Conservation (phyloP, 2,329 filamentous ascomycete genomes). For the Leptodontidium sp. region DNA sequence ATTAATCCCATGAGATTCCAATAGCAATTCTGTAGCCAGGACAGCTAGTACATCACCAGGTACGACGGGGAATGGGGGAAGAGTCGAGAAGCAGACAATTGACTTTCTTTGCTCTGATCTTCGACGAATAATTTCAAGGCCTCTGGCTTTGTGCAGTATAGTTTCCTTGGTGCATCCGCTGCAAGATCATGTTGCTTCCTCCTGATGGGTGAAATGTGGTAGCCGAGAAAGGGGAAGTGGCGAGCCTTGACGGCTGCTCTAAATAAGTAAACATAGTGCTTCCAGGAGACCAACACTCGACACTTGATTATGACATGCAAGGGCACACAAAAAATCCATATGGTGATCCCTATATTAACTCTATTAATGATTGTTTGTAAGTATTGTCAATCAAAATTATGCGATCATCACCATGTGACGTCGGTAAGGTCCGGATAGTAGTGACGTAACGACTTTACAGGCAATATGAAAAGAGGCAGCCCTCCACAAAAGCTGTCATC, state of each 20-base stretch:
- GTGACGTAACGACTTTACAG: slow-evolving; percentile 19
- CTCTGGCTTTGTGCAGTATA: too few species aligned
- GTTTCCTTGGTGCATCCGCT: not conserved
- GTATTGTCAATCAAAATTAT: slow-evolving; percentile 8
- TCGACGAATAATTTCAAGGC: too few species aligned
- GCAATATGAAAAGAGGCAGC: slow-evolving; percentile 7
- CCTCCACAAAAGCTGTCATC: not conserved
- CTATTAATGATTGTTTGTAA: not conserved
- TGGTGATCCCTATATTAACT: not conserved
- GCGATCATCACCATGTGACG: slow-evolving; percentile 11
- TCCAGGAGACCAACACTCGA: not conserved
- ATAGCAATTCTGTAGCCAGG: too few species aligned
- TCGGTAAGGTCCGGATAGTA: slow-evolving; percentile 1
- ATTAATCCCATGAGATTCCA: too few species aligned
- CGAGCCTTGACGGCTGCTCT: slow-evolving; percentile 6
- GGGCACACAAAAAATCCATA: not conserved
- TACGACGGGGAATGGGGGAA: too few species aligned
- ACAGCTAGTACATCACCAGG: too few species aligned
- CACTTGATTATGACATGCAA: not conserved
- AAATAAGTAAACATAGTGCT: not conserved
- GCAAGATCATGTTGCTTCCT: not conserved
- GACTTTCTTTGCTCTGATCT: too few species aligned
- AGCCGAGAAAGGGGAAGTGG: not conserved
- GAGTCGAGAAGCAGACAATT: too few species aligned
- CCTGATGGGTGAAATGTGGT: not conserved